phyloP scores from a whole-genome alignment of 2,329 filamentous ascomycete genomes.

The Aspergillus quadricinctus region DNA sequence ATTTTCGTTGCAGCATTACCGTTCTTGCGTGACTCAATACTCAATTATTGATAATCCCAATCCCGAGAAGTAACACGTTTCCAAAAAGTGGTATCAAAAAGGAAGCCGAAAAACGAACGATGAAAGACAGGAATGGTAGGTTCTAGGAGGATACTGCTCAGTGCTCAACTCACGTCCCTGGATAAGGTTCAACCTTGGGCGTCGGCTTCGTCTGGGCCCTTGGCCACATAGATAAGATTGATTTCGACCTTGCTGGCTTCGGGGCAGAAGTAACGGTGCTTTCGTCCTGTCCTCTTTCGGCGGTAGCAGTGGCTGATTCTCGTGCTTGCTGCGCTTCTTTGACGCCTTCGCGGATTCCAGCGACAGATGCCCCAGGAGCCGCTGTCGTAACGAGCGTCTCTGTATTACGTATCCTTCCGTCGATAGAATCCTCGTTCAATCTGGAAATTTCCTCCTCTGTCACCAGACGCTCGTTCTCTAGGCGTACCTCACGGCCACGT shows the following conservation, averaged over 20 bases:
- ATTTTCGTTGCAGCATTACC: background rate
- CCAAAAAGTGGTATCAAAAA: slow-evolving; percentile 3
- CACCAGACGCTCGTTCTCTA: slow-evolving; percentile 58
- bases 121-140: background rate
- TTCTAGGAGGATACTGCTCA: background rate
- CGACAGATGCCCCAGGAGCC: slow-evolving; percentile 35
- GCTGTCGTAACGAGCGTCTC: slow-evolving; percentile 40
- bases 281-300: slow-evolving; percentile 7
- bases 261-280: slow-evolving; percentile 2
- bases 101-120: background rate
- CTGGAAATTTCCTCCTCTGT: slow-evolving; percentile 42
- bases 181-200: slow-evolving; percentile 30
- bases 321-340: slow-evolving; percentile 35
- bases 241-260: slow-evolving; percentile 28
- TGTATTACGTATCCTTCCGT: slow-evolving; percentile 28
- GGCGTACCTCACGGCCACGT: slow-evolving; percentile 77
- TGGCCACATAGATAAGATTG: slow-evolving; percentile 26
- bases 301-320: slow-evolving; percentile 18
- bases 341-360: slow-evolving; percentile 39
- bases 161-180: slow-evolving; percentile 30
- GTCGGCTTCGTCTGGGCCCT: slow-evolving; percentile 20
- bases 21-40: background rate
- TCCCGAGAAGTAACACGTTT: background rate
- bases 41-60: background rate
- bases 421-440: slow-evolving; percentile 34